Conservation (phyloP, 2,329 filamentous ascomycete species). For the Ophiostoma quercus region DNA sequence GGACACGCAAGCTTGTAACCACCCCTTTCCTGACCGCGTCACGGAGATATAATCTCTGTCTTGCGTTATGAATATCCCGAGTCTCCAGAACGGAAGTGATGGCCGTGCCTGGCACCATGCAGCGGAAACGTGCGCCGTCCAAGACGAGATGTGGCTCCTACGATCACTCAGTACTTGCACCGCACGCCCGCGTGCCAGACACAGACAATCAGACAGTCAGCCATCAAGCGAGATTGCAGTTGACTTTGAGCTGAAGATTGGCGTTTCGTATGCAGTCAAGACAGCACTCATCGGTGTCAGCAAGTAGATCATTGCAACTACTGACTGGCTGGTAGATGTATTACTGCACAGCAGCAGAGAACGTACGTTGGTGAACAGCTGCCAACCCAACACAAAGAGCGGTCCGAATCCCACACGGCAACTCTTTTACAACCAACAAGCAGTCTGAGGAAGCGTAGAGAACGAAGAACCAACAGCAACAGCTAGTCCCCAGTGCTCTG, state of each 20-base stretch:
- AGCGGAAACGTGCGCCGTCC: not conserved
- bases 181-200: not conserved
- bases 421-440: not conserved
- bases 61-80: not conserved
- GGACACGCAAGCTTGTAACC: not conserved
- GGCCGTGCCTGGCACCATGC: not conserved
- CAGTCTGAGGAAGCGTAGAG: not conserved
- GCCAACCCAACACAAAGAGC: not conserved
- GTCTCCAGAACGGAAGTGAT: conserved; percentile 7
- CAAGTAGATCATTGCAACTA: not conserved
- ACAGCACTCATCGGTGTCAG: not conserved
- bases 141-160: not conserved
- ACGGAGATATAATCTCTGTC: not conserved
- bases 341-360: not conserved
- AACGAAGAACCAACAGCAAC: not conserved
- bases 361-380: too few species aligned
- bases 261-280: not conserved
- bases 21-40: not conserved
- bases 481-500: not conserved
- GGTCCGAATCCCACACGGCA: not conserved
- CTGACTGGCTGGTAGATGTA: not conserved
- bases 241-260: not conserved
- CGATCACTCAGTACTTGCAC: not conserved
- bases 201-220: not conserved
- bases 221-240: not conserved